A percentile compares a stretch with the other conserved stretches of the same genome.
Evolutionary conservation across 2,329 filamentous ascomycete species (phyloP).

Genomic region (Xylaria sp.): DNA sequence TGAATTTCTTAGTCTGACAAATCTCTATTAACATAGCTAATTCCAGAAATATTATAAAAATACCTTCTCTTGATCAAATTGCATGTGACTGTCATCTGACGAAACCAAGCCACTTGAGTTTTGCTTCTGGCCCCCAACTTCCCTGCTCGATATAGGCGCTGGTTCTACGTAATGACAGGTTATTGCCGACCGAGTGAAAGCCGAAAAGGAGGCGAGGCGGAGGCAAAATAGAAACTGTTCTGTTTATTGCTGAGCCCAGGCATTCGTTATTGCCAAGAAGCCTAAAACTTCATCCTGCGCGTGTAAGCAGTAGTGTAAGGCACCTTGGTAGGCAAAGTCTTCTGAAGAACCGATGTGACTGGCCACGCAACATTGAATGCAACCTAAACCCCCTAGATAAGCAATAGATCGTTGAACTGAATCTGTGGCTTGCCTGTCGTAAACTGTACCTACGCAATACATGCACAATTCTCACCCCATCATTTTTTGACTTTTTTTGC

Average conservation of each 20-base stretch:
- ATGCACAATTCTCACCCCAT: conserved; percentile 3
- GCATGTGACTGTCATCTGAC: conserved; percentile 26
- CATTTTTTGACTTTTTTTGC: conserved; percentile 21
- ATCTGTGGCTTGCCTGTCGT: not conserved
- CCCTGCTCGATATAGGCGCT: conserved; percentile 20
- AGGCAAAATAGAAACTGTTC: conserved; percentile 1
- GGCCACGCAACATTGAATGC: conserved; percentile 12
- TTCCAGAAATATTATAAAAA: not conserved
- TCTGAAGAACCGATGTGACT: conserved; percentile 2
- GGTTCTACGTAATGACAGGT: conserved; percentile 7
- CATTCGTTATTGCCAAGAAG: conserved; percentile 10
- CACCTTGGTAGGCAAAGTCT: not conserved
- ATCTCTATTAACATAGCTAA: not conserved
- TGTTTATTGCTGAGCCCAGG: not conserved
- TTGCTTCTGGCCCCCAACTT: conserved; percentile 31
- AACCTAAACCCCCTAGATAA: conserved; percentile 21
- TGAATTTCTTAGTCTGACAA: not conserved
- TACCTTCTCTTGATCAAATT: conserved; percentile 3
- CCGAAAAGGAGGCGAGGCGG: conserved; percentile 25
- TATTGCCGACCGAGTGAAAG: conserved; percentile 15
- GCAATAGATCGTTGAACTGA: conserved; percentile 2
- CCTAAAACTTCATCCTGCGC: not conserved
- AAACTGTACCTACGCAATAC: not conserved
- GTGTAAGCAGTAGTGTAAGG: not conserved
- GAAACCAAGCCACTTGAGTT: not conserved